These are phyloP conservation scores for Deinandra increscens DNA, from an alignment of 129 eudicot species.

Conservation along the genomic window DNA sequence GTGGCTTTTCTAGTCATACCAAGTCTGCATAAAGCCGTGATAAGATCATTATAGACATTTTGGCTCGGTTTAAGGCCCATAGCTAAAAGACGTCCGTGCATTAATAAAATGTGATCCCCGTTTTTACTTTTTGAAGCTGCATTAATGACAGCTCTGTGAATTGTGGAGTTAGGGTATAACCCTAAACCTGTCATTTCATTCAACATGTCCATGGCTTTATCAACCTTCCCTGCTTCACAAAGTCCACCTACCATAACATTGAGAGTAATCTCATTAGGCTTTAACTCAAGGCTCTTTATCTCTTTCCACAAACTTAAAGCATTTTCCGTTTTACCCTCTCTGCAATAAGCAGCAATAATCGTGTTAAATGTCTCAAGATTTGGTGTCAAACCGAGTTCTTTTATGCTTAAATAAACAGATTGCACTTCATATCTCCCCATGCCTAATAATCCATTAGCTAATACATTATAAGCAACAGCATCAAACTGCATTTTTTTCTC, in stretches of 20 bases:
- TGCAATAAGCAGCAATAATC: slow-evolving; percentile 71
- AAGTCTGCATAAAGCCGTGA: slow-evolving; percentile 61
- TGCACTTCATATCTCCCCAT: slow-evolving; percentile 66
- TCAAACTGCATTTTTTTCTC: slow-evolving; percentile 61
- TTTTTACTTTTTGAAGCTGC: slow-evolving; percentile 67
- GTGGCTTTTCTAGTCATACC: slow-evolving; percentile 87
- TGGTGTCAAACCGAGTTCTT: slow-evolving; percentile 61
- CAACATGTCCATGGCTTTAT: slow-evolving; percentile 59
- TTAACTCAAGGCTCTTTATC: slow-evolving; percentile 49
- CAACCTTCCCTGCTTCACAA: slow-evolving; percentile 58
- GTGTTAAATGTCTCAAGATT: slow-evolving; percentile 79
- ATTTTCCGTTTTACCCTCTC: slow-evolving; percentile 50
- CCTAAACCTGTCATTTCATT: slow-evolving; percentile 52
- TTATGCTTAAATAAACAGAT: slow-evolving; percentile 63
- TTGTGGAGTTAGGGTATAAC: slow-evolving; percentile 45
- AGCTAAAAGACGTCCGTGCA: slow-evolving; percentile 59
- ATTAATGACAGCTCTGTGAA: slow-evolving; percentile 50
- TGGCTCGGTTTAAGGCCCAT: slow-evolving; percentile 73
- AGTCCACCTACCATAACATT: slow-evolving; percentile 57
- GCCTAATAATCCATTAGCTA: slow-evolving; percentile 70
- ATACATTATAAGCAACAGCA: slow-evolving; percentile 66
- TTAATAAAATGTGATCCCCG: slow-evolving; percentile 53
- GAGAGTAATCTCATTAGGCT: slow-evolving; percentile 62
- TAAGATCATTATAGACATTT: slow-evolving; percentile 53
- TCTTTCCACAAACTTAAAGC: slow-evolving; percentile 66